Base-by-base conservation (phyloP, 2,329 filamentous ascomycete species). In the Penicillium decumbens region DNA sequence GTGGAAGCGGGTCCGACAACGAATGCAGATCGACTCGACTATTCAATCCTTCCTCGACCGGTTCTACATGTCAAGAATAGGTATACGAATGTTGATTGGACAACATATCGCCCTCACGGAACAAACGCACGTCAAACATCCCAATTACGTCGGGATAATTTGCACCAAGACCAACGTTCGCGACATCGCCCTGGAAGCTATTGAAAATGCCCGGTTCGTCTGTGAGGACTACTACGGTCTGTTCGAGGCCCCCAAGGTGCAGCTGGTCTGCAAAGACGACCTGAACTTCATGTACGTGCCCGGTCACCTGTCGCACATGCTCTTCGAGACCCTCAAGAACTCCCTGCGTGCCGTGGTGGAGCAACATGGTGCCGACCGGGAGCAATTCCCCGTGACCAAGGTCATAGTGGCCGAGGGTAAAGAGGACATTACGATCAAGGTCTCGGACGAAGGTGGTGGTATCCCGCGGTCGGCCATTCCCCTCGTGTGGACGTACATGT, bases 401-500 rank as follows among this genome's bases (percentile, higher is more conserved):
- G 90, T 98, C 45, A 95, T 98, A 53, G 90, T 98, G 27, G 93
- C 93, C 28, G 92, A 98, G 72, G 93, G 93, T 50, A 92, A 93
- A 69, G 93, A 98, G 73, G 93, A 98, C 65, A 98, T 98, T 64
- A 98, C 93, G 4, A 96, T 98, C 77, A 98, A 98, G 75, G 87
- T 98, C 62, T 89, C 87, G 4, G 93, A 98, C 69, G 93, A 98
- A 73, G 93, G 93, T 51, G 93, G 93, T 56, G 93, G 93, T 54
- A 97, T 98, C 45, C 90, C 93, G 0, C 79, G 93, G 63, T 95
- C 88, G 62, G 83, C 89, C 45, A 97, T 98, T 56, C 93, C 93
- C 4, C 80, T 98, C 12, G 93, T 97, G n/a, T 98, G 93, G 93
- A 98, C 93, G 10, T 98, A 98, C 71, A 98, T 97, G 93, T 98